Base-by-base conservation (phyloP, 805 yeast genomes). In the Kodamaea restingae region DNA sequence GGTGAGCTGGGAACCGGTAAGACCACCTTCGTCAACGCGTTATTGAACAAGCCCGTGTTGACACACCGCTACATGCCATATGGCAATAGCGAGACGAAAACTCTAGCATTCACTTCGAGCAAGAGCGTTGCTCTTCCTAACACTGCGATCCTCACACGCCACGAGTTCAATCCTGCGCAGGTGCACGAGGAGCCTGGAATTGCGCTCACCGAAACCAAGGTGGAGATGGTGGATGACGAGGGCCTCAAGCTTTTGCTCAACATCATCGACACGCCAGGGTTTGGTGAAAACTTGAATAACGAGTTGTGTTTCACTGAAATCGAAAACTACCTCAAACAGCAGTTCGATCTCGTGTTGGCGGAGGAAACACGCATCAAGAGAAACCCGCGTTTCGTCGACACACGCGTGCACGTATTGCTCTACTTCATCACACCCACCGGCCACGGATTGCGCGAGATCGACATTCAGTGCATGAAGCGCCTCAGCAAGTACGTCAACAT, bases 361-460 rank as follows among this genome's bases (percentile, higher is more conserved):
- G 96, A 88, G 58, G 96, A 88, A 59, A 84, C 93, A 1, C 73
- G 91, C 46, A 86, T 88, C 47, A 75, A 76, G 60, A 81, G 97
- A 72, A 86, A 87, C 56, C 95, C 95, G 18, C 70, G 86, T 47
- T 80, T 83, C 54, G 81, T 75, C 49, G 91, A 85, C 63, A 73
- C 88, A 12, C 70, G 93, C 51, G 86, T 84, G 30, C 93, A 84
- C 55, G 80, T 78, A 20, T 78, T 90, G 49, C 61, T 88, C 36
- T 88, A 87, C 65, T 82, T 88, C 53, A 76, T 88, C 39, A 78
- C 81, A 40, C 83, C 91, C 25, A 76, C 80, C 3, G 95, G 95
- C 12, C 93, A 84, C 56, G 90, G 91, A 1, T 67, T 84, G 46
- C 68, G 84, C 44, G 91, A 84, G 56, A 55, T 84, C 42, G 98